A percentile compares a stretch with the other conserved stretches of the same genome.
Conservation (phyloP, 306 rosid species). For the Acacia acuminata region DNA sequence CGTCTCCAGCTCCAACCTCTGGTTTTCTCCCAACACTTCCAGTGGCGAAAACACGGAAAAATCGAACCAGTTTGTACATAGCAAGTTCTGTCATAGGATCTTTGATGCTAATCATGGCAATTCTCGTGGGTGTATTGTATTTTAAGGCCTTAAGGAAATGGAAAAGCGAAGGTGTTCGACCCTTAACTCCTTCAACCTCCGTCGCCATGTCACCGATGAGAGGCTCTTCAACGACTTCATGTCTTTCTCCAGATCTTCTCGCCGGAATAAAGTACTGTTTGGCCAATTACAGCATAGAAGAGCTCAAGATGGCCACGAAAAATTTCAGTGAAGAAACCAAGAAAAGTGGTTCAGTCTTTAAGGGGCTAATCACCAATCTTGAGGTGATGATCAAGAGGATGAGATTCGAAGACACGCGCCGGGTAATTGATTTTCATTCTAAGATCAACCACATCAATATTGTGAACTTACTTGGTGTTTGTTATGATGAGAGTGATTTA, state of each 20-base stretch:
- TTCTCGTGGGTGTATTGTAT: constrained; percentile 48
- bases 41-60: constrained; percentile 2
- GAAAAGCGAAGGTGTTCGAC: constrained; percentile 35
- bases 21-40: constrained; percentile 53
- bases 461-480: constrained; percentile 63
- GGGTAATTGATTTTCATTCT: constrained; percentile 63
- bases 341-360: constrained; percentile 41
- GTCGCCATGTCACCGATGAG: constrained; percentile 36
- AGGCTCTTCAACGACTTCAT: constrained; percentile 44
- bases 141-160: constrained; percentile 40
- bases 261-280: constrained; percentile 59
- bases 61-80: constrained; percentile 36
- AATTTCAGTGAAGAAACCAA: constrained; percentile 59
- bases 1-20: constrained; percentile 64
- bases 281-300: constrained; percentile 55
- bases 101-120: constrained; percentile 37
- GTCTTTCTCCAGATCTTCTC: constrained; percentile 70
- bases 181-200: constrained; percentile 41
- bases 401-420: constrained; percentile 50
- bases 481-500: constrained; percentile 49
- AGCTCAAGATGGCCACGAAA: constrained; percentile 48
- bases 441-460: constrained; percentile 70
- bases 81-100: constrained; percentile 50
- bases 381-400: constrained; percentile 66
- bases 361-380: constrained; percentile 43